Conservation (phyloP, 2,329 filamentous ascomycete genomes). For the Penicillium paneum region DNA sequence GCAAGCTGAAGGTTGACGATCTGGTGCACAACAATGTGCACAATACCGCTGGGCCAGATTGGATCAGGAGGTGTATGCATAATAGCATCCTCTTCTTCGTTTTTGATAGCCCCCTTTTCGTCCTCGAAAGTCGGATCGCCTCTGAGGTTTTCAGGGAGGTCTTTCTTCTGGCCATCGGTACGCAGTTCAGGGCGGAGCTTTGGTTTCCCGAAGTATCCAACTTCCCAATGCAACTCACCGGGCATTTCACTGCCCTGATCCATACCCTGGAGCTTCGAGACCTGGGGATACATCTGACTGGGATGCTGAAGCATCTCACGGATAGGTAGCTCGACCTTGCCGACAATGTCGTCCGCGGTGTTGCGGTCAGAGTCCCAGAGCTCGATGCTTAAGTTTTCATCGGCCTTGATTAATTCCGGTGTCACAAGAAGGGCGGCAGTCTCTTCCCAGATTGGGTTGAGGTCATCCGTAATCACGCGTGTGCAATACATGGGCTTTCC, state of each 20-base stretch:
- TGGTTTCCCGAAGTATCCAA: slow-evolving; percentile 91
- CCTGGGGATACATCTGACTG: slow-evolving; percentile 85
- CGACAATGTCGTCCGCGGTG: slow-evolving; percentile 90
- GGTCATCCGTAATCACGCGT: slow-evolving; percentile 87
- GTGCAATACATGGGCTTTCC: slow-evolving; percentile 98
- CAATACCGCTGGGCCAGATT: slow-evolving; percentile 89
- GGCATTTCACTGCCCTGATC: slow-evolving; percentile 86
- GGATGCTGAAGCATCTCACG: slow-evolving; percentile 94
- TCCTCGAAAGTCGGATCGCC: slow-evolving; percentile 78
- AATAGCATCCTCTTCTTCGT: slow-evolving; percentile 74
- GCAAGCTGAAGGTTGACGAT: slow-evolving; percentile 93
- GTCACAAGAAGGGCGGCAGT: slow-evolving; percentile 81
- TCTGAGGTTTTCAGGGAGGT: slow-evolving; percentile 68
- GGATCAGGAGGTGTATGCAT: slow-evolving; percentile 89
- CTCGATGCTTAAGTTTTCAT: slow-evolving; percentile 90
- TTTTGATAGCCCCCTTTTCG: slow-evolving; percentile 76
- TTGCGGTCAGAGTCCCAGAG: slow-evolving; percentile 94
- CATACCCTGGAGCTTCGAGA: slow-evolving; percentile 77
- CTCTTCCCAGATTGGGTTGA: slow-evolving; percentile 92
- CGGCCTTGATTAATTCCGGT: slow-evolving; percentile 82
- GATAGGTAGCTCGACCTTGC: slow-evolving; percentile 89
- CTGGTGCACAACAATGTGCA: slow-evolving; percentile 84
- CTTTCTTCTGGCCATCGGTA: slow-evolving; percentile 80
- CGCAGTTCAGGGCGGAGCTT: slow-evolving; percentile 79
- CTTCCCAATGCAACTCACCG: slow-evolving; percentile 91